phyloP scores from a whole-genome alignment of 1,139 yeast genomes.

The Geotrichum fermentans region DNA sequence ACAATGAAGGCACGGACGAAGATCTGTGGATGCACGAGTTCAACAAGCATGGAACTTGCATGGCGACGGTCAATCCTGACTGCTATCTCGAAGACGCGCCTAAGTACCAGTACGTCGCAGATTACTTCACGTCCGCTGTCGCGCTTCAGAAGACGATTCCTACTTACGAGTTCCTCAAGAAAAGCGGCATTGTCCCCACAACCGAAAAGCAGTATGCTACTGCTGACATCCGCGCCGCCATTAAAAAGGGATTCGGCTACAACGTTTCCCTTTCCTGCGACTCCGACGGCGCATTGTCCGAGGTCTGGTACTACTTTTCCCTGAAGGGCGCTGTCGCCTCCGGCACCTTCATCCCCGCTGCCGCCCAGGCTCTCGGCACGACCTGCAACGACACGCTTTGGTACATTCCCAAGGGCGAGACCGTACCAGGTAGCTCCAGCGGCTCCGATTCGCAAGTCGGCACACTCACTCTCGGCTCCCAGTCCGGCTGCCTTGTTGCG shows the following conservation, averaged over 20 bases:
- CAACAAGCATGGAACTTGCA: slow-evolving; percentile 93
- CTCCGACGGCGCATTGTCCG: slow-evolving; percentile 60
- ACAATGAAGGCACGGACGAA: slow-evolving; percentile 68
- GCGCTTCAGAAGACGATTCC: slow-evolving; percentile 60
- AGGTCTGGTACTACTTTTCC: slow-evolving; percentile 85
- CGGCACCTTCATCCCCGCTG: slow-evolving; percentile 65
- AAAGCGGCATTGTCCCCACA: slow-evolving; percentile 67
- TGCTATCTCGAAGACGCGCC: slow-evolving; percentile 51
- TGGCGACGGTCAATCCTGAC: slow-evolving; percentile 64
- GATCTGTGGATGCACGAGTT: slow-evolving; percentile 86
- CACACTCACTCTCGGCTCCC: slow-evolving; percentile 49
- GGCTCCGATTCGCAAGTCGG: slow-evolving; percentile 35
- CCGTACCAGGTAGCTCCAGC: slow-evolving; percentile 12
- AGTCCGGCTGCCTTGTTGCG: slow-evolving; percentile 71
- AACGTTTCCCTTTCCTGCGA: slow-evolving; percentile 62
- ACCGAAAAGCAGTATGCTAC: slow-evolving; percentile 57
- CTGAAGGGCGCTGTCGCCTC: slow-evolving; percentile 65
- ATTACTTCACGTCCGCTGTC: slow-evolving; percentile 66
- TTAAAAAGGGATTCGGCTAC: slow-evolving; percentile 42
- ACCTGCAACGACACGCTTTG: slow-evolving; percentile 60
- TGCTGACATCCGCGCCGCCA: slow-evolving; percentile 60
- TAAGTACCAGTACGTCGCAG: slow-evolving; percentile 61
- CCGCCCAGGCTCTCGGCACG: slow-evolving; percentile 48
- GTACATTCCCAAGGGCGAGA: slow-evolving; percentile 58
- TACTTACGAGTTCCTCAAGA: slow-evolving; percentile 61